phyloP scores from a whole-genome alignment of 2,329 filamentous ascomycete genomes.

The Xylariaceae sp. region DNA sequence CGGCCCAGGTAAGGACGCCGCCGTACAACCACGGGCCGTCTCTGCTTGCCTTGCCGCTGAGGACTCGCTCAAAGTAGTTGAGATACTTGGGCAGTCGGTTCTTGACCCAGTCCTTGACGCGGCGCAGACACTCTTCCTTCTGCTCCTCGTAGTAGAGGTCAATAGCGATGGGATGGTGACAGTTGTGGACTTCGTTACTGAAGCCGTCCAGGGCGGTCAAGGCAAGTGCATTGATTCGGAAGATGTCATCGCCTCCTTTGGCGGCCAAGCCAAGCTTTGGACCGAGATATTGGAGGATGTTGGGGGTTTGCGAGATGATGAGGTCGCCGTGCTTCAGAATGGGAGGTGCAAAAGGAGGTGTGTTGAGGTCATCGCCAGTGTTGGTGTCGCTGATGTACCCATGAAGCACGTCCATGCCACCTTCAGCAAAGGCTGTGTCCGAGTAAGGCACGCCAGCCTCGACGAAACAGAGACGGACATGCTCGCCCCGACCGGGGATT shows the following conservation, averaged over 20 bases:
- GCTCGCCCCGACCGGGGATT: slow-evolving; percentile 70
- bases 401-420: neutral
- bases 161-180: slow-evolving; percentile 65
- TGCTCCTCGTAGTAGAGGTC: slow-evolving; percentile 70
- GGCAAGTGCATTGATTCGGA: slow-evolving; percentile 59
- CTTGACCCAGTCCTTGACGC: slow-evolving; percentile 55
- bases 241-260: slow-evolving; percentile 39
- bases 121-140: slow-evolving; percentile 60
- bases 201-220: slow-evolving; percentile 69
- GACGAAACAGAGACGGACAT: slow-evolving; percentile 68
- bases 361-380: slow-evolving; percentile 51
- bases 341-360: slow-evolving; percentile 63
- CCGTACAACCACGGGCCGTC: slow-evolving; percentile 63
- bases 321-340: slow-evolving; percentile 61
- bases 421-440: slow-evolving; percentile 48
- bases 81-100: slow-evolving; percentile 68
- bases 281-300: slow-evolving; percentile 68
- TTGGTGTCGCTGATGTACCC: slow-evolving; percentile 41
- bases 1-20: slow-evolving; percentile 62
- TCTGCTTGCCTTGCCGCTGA: slow-evolving; percentile 52
- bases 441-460: slow-evolving; percentile 61
- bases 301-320: slow-evolving; percentile 64
- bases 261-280: slow-evolving; percentile 53
- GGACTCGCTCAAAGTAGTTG: slow-evolving; percentile 62
- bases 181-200: slow-evolving; percentile 69